Evolutionary conservation across 202 grass and related monocot genomes (phyloP), one percentile per base, ranked within the genome.

Genomic region (Hordeum pubiflorum): DNA sequence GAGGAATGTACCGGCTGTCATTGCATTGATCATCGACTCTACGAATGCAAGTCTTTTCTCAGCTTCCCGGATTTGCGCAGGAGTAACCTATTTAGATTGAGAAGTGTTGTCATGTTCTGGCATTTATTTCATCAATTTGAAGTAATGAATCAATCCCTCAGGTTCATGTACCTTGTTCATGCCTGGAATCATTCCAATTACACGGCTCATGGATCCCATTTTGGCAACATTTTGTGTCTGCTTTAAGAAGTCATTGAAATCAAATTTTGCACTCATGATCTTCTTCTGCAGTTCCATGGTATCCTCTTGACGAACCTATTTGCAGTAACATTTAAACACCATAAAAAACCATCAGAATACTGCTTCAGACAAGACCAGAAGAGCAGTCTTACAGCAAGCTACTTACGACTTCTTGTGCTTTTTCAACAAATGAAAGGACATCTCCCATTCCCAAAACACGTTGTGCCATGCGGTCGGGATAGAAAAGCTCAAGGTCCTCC

Each of bases 101-200:
- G 38, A 68, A 48, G 0, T 39, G 18, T 24, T 29, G 11, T 83
- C 57, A 83, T 44, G 36, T 22, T 34, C 24, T 79, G 46, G 20
- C 1, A 6, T 57, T 72, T 57, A 34, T 62, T 43, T 43, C 18
- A 63, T 44, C 57, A 82, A 38, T 31, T 74, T 32, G 34, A 40
- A 15, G 48, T 7, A 71, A 63, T 32, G 58, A 24, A 62, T 59
- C 41, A 71, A 63, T 26, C 48, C 17, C 8, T 59, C 44, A 44
- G 0, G 14, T 23, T 67, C 67, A 54, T 68, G 66, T 93, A 98
- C 95, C 90, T 98, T 94, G 75, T 88, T 88, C 92, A 98, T 98
- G 41, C 95, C 95, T 58, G 95, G 92, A 58, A 98, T 98, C 95
- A 98, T 98, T 79, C 95, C 95, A 63, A 98, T 84, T 39, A 98